Percentiles rank a stretch among this genome's conserved stretches.
Conservation (phyloP, 176 grass and related monocot species). For the Cenchrus purpureus region DNA sequence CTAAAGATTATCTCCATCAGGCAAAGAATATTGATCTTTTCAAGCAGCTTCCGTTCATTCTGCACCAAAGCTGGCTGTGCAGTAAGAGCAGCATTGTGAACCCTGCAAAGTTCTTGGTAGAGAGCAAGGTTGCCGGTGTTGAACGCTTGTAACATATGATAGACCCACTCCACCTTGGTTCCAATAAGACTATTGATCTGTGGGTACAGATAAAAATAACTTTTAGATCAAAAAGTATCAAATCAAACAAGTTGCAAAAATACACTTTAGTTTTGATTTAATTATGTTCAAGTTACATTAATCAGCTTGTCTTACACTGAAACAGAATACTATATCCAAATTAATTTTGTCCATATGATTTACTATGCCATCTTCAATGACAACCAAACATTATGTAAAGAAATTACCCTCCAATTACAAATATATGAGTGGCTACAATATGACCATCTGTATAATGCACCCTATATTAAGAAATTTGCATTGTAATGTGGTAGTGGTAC, state of each 20-base stretch:
- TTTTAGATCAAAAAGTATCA: conserved; percentile 29
- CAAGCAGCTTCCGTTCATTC: conserved; percentile 77
- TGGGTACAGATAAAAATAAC: conserved; percentile 23
- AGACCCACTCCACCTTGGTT: conserved; percentile 92
- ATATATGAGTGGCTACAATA: neutral
- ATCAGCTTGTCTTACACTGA: neutral
- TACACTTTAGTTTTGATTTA: neutral
- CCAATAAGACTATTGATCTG: conserved; percentile 95
- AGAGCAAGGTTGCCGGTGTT: conserved; percentile 77
- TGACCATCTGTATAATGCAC: neutral
- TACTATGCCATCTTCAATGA: neutral
- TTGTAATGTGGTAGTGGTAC: neutral
- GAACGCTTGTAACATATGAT: conserved; percentile 89
- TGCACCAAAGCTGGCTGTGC: conserved; percentile 88
- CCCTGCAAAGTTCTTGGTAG: conserved; percentile 82
- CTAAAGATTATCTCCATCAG: conserved; percentile 99
- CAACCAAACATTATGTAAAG: conserved; percentile 9
- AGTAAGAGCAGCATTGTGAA: conserved; percentile 82
- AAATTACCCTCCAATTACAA: neutral
- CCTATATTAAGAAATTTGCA: neutral
- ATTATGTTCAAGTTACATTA: neutral
- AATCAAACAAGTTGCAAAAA: neutral
- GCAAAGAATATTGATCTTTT: conserved; percentile 97
- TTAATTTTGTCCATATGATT: conserved; percentile 13
- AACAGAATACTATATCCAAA: neutral